A percentile compares a stretch with the other conserved stretches of the same genome.
phyloP scores from a whole-genome alignment of 306 rosid genomes.

The Dryas octopetala region DNA sequence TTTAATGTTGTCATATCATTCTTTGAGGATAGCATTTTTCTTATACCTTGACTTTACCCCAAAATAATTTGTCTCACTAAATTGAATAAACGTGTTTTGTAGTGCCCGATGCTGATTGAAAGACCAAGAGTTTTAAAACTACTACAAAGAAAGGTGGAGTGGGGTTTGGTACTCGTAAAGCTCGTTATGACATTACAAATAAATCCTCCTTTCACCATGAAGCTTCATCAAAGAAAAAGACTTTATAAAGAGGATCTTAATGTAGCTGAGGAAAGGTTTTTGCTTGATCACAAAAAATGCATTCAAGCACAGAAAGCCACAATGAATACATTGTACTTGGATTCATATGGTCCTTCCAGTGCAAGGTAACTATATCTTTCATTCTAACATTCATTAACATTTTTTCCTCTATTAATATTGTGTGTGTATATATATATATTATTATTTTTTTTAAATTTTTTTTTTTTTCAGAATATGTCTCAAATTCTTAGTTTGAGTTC shows the following conservation, averaged over 20 bases:
- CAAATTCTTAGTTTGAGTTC: neutral
- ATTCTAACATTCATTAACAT: neutral
- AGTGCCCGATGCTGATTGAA: conserved; percentile 35
- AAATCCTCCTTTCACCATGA: conserved; percentile 30
- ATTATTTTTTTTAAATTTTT: no score
- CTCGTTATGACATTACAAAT: conserved; percentile 59
- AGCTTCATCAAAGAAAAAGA: conserved; percentile 35
- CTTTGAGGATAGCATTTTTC: neutral
- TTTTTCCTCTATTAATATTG: conserved; percentile 2
- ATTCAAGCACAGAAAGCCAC: conserved; percentile 32
- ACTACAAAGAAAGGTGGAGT: conserved; percentile 39
- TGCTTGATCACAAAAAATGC: conserved; percentile 58
- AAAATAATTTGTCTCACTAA: neutral
- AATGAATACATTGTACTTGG: conserved; percentile 31
- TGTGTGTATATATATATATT: neutral
- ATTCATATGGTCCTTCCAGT: conserved; percentile 45
- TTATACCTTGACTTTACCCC: neutral
- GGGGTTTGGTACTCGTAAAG: conserved; percentile 39
- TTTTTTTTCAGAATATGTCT: neutral
- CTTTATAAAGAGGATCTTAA: conserved; percentile 42
- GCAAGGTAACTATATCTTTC: conserved; percentile 29
- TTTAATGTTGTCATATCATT: neutral
- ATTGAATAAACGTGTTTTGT: conserved; percentile 17
- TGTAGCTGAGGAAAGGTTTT: conserved; percentile 51
- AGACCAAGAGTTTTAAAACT: conserved; percentile 31